Evolutionary conservation across 2,329 filamentous ascomycete genomes (phyloP).

Genomic region (Sarocladiaceae sp.): DNA sequence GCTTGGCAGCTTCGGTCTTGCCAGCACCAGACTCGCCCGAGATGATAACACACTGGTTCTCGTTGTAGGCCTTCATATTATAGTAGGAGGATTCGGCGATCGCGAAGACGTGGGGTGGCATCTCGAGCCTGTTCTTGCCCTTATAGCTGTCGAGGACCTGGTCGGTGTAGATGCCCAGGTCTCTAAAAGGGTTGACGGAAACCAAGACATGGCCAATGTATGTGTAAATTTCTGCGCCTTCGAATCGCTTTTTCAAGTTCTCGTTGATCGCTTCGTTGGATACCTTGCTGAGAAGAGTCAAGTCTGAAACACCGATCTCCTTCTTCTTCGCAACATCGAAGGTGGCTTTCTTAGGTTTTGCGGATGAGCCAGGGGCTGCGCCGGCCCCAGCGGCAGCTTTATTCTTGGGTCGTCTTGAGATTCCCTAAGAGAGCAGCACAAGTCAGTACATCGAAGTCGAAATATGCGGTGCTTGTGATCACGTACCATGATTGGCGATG

Average conservation of each 20-base stretch:
- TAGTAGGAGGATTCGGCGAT: slow-evolving; percentile 97
- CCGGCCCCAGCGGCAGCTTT: slow-evolving; percentile 32
- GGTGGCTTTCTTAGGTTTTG: slow-evolving; percentile 88
- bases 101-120: slow-evolving; percentile 93
- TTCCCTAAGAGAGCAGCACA: slow-evolving; percentile 23
- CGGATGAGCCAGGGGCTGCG: slow-evolving; percentile 30
- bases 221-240: slow-evolving; percentile 97
- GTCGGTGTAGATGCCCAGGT: slow-evolving; percentile 97
- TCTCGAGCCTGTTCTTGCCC: slow-evolving; percentile 94
- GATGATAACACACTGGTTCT: slow-evolving; percentile 99
- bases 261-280: slow-evolving; percentile 99
- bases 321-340: slow-evolving; percentile 98
- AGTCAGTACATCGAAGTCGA: slow-evolving; percentile 14
- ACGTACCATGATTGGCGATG: slow-evolving; percentile 29
- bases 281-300: slow-evolving; percentile 96
- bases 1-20: slow-evolving; percentile 97
- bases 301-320: slow-evolving; percentile 96
- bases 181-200: slow-evolving; percentile 96
- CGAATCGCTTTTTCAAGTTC: slow-evolving; percentile 96
- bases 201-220: slow-evolving; percentile 99
- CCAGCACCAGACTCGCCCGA: slow-evolving; percentile 97
- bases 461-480: not conserved
- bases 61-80: slow-evolving; percentile 99
- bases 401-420: slow-evolving; percentile 37
- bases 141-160: slow-evolving; percentile 88